Conservation (phyloP, 192 early-diverging fungal genomes). For the Jimgerdemannia flammicorona region DNA sequence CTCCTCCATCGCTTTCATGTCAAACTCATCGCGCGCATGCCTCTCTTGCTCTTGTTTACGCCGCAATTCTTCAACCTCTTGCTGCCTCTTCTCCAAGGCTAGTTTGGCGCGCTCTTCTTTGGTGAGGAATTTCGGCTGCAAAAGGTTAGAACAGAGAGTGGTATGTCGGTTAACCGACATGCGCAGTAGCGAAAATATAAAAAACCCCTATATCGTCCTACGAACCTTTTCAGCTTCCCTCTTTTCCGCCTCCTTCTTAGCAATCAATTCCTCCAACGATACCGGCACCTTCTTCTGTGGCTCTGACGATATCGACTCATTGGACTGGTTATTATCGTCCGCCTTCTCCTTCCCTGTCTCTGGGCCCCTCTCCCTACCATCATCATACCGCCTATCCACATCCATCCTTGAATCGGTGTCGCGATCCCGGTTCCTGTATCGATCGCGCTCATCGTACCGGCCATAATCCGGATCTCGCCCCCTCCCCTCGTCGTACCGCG, state of each 20-base stretch:
- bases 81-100: conserved; percentile 78
- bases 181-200: not conserved
- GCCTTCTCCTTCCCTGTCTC: conserved; percentile 7
- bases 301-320: conserved; percentile 2
- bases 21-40: conserved; percentile 48
- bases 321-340: conserved; percentile 9
- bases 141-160: not conserved
- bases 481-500: conserved; percentile 17
- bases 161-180: not conserved
- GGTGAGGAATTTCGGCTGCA: conserved; percentile 77
- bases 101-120: conserved; percentile 88
- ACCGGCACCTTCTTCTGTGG: conserved; percentile 53
- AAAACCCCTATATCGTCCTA: not conserved
- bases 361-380: conserved; percentile 1
- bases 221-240: conserved; percentile 53
- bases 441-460: conserved; percentile 13
- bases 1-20: conserved; percentile 46
- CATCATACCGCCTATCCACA: conserved; percentile 3
- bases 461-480: conserved; percentile 10
- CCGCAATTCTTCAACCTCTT: conserved; percentile 74
- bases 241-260: conserved; percentile 64
- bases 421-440: conserved; percentile 7
- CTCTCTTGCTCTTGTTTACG: conserved; percentile 61
- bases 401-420: conserved; percentile 1
- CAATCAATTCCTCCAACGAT: conserved; percentile 74